A percentile compares a stretch with the other conserved stretches of the same genome.
These are phyloP conservation scores for Naganishia onofrii DNA, from an alignment of 768 basidiomycete species.

Conservation along the genomic window DNA sequence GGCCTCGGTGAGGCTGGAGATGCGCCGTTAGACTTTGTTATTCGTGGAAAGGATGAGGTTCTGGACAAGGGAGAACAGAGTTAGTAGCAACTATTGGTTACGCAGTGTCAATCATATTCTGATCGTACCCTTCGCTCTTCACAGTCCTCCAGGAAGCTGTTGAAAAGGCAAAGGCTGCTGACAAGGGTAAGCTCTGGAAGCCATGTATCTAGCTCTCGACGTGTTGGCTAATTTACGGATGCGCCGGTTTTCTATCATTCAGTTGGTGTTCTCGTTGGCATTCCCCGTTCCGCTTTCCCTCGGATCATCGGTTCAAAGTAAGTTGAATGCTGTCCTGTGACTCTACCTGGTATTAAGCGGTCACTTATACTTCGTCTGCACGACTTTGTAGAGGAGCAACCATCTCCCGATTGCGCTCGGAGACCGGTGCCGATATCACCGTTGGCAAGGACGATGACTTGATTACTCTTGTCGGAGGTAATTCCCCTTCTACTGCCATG, in stretches of 20 bases:
- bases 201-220: neutral
- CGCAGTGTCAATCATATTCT: neutral
- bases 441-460: slow-evolving; percentile 83
- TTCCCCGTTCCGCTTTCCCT: slow-evolving; percentile 73
- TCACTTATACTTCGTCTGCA: too few species aligned
- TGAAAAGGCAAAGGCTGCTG: slow-evolving; percentile 45
- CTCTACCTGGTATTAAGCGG: neutral
- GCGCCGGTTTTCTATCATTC: neutral
- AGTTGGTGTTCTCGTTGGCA: slow-evolving; percentile 51
- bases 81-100: slow-evolving; percentile 7
- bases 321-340: slow-evolving; percentile 16
- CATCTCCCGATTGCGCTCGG: slow-evolving; percentile 77
- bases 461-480: slow-evolving; percentile 78
- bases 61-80: slow-evolving; percentile 70
- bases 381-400: slow-evolving; percentile 60
- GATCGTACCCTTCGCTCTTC: neutral
- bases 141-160: slow-evolving; percentile 40
- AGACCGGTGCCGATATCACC: slow-evolving; percentile 87
- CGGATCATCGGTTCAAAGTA: slow-evolving; percentile 87
- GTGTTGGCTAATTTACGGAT: neutral
- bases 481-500: slow-evolving; percentile 42
- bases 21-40: slow-evolving; percentile 77
- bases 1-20: slow-evolving; percentile 81
- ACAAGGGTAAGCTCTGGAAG: slow-evolving; percentile 33
- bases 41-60: slow-evolving; percentile 75